A percentile compares a stretch with the other conserved stretches of the same genome.
These are phyloP conservation scores for Brassica incana DNA, from an alignment of 345 rosid species.

Conservation along the genomic window DNA sequence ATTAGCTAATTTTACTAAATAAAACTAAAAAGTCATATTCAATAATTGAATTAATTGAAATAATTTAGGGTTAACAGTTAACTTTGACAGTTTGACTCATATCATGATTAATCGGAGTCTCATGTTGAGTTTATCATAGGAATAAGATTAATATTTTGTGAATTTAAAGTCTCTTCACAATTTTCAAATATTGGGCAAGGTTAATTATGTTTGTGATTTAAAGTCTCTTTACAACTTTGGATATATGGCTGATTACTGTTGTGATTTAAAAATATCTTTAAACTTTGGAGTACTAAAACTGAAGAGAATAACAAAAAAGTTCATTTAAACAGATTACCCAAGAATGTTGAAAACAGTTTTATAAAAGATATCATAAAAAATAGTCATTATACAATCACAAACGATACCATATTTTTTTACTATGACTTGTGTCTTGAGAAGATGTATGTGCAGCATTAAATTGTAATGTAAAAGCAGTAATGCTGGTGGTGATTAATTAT, in stretches of 20 bases:
- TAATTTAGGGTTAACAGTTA: not conserved
- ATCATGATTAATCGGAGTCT: not conserved
- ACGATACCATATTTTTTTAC: not conserved
- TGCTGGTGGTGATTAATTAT: not conserved
- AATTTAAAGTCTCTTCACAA: not conserved
- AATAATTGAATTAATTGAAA: not conserved
- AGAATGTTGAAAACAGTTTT: not conserved
- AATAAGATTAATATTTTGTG: not conserved
- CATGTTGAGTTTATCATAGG: not conserved
- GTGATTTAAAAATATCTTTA: not conserved
- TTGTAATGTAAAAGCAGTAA: not conserved
- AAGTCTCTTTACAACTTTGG: not conserved
- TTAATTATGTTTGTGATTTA: not conserved
- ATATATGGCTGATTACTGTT: not conserved
- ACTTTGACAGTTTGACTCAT: not conserved
- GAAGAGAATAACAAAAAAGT: not conserved
- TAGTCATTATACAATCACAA: not conserved
- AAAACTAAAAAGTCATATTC: not conserved
- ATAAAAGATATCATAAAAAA: not conserved
- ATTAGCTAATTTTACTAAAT: not conserved
- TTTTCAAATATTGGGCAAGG: not conserved
- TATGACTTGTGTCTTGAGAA: not conserved
- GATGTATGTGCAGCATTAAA: not conserved
- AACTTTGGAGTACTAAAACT: not conserved
- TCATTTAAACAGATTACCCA: not conserved